Conservation (phyloP, 495 filamentous ascomycete species). For the Neurospora sp. region DNA sequence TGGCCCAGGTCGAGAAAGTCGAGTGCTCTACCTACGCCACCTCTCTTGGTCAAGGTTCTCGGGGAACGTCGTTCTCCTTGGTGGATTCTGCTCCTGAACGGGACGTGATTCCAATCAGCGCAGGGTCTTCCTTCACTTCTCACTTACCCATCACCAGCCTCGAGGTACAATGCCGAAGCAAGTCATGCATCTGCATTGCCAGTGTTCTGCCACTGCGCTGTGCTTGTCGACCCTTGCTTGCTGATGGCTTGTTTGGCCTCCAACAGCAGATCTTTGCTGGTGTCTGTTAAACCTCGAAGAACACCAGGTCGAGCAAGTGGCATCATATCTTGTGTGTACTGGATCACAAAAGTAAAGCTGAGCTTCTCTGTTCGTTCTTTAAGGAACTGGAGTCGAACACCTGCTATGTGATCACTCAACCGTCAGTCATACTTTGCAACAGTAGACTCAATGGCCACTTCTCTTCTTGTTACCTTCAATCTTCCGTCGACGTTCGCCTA, state of each 20-base stretch:
- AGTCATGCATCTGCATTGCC: background rate
- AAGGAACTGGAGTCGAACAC: background rate
- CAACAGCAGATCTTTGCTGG: background rate
- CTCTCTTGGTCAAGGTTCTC: background rate
- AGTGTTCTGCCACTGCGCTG: background rate
- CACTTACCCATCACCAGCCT: background rate
- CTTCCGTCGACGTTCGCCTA: background rate
- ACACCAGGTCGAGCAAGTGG: background rate
- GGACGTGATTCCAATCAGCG: background rate
- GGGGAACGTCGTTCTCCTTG: background rate
- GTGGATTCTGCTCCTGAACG: background rate
- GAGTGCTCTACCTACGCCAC: background rate
- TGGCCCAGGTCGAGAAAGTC: background rate
- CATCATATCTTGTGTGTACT: background rate
- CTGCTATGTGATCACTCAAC: background rate
- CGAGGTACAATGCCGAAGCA: background rate
- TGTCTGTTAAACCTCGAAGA: background rate
- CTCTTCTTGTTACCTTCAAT: background rate
- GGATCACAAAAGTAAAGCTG: background rate
- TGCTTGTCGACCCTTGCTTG: background rate
- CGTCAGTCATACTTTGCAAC: background rate
- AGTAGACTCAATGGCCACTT: background rate
- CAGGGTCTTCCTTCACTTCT: background rate
- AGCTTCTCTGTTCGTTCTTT: background rate
- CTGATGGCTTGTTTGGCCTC: background rate